Base-by-base conservation (phyloP, 1,284 basidiomycete genomes). In the Malassezia japonica region DNA sequence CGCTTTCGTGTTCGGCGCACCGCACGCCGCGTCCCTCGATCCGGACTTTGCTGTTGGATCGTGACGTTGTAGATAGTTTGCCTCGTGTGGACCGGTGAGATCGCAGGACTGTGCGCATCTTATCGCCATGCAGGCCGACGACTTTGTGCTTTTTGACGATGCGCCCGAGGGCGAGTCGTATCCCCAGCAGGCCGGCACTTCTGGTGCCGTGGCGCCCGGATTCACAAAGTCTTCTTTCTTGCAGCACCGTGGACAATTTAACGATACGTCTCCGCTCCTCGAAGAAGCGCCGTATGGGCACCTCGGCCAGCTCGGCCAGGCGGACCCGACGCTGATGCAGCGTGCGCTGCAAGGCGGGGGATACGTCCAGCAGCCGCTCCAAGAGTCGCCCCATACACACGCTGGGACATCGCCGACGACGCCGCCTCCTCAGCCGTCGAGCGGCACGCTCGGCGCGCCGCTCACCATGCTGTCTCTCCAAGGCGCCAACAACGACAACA, bases 141-240 rank as follows among this genome's bases (percentile, higher is more conserved):
- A 54, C 32, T 54, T 54, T 18, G 45, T 54, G 29, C 33, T 54
- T 27, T 54, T 44, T 54, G 46, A 54, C 31, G 51, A 48, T 18
- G 13, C 31, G 15, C 9, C 9, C 18, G 5, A 10, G 6, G 36
- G 21, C 21, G 7, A 8, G n/a, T n/a, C n/a, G n/a, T 16, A 16
- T 6, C 33, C 33, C 10, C n/a, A 16, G 7, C 33, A 16, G 7
- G 8, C 8, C 28, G 13, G 28, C 28, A 31, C 7, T 7, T 31
- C 8, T 13, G 8, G 28, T 7, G 28, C 8, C 13, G 7, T 31
- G 28, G 29, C 16, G 33, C 2, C 12, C 9, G 23, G 18, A 10
- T 48, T 48, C 15, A 32, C 29, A 23, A 38, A 46, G n/a, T 38
- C 50, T 5, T 32, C 31, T 6, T 54, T 54, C 28, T 32, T 31